These are phyloP conservation scores for Fusarium sp. DNA, from an alignment of 2,329 filamentous ascomycete genomes.

Conservation along the genomic window DNA sequence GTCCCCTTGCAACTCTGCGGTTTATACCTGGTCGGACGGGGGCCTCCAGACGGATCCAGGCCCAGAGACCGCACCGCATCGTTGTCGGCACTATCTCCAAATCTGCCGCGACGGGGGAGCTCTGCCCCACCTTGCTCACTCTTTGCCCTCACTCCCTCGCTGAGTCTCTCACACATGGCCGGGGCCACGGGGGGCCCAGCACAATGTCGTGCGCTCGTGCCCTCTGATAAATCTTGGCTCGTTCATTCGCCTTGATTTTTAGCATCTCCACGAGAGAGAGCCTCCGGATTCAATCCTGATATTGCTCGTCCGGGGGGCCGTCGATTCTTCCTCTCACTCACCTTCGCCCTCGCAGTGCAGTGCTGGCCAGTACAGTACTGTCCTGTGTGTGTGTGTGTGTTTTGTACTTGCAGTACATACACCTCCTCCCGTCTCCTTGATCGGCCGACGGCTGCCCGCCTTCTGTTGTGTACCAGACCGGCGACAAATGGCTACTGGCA, in stretches of 20 bases:
- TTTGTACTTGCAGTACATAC: background rate
- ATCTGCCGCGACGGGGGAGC: constrained; percentile 43
- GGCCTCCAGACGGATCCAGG: constrained; percentile 37
- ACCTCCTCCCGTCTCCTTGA: constrained; percentile 30
- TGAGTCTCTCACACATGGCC: constrained; percentile 42
- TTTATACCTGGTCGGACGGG: constrained; percentile 35
- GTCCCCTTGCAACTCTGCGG: constrained; percentile 27
- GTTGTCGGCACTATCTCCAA: constrained; percentile 45
- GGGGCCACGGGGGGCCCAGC: constrained; percentile 41
- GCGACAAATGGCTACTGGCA: constrained; percentile 37
- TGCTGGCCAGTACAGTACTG: background rate
- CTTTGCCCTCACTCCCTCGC: constrained; percentile 40
- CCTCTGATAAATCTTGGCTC: constrained; percentile 45
- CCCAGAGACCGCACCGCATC: constrained; percentile 37
- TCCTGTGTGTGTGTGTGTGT: background rate
- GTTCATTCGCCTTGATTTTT: constrained; percentile 42
- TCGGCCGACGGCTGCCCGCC: constrained; percentile 34
- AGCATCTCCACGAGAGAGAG: constrained; percentile 39
- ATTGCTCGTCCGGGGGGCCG: constrained; percentile 35
- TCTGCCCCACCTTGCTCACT: constrained; percentile 42
- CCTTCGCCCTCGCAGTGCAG: background rate
- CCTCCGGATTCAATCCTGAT: constrained; percentile 39
- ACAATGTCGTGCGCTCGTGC: constrained; percentile 46
- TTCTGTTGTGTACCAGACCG: constrained; percentile 39
- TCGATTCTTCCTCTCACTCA: constrained; percentile 12